Conservation (phyloP, 257 asterid species). For the Solanum infundibuliforme region DNA sequence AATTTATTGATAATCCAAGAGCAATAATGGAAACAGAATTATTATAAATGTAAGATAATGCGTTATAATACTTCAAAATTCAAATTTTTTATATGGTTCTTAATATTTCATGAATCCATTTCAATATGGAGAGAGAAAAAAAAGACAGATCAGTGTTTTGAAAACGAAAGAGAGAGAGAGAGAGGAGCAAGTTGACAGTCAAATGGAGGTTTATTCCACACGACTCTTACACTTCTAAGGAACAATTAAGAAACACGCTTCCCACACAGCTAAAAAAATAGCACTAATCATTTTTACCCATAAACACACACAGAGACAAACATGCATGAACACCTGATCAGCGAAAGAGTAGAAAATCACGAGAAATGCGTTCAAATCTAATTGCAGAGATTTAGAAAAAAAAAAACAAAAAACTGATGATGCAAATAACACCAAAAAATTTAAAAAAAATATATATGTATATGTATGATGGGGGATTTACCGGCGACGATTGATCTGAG, state of each 20-base stretch:
- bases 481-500: neutral
- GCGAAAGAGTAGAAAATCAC: neutral
- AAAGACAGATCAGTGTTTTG: neutral
- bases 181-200: neutral
- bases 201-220: neutral
- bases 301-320: neutral
- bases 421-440: neutral
- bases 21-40: neutral
- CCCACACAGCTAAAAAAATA: neutral
- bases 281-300: neutral
- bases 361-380: neutral
- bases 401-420: neutral
- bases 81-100: neutral
- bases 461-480: neutral
- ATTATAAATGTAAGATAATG: neutral
- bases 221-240: neutral
- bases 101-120: neutral
- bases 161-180: neutral
- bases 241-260: slow-evolving; percentile 1
- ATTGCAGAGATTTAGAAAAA: neutral
- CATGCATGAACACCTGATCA: neutral
- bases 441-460: neutral
- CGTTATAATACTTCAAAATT: neutral
- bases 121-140: neutral
- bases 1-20: neutral